A percentile compares a stretch with the other conserved stretches of the same genome.
phyloP scores from a whole-genome alignment of 345 rosid species.

The Citrus unshiu region DNA sequence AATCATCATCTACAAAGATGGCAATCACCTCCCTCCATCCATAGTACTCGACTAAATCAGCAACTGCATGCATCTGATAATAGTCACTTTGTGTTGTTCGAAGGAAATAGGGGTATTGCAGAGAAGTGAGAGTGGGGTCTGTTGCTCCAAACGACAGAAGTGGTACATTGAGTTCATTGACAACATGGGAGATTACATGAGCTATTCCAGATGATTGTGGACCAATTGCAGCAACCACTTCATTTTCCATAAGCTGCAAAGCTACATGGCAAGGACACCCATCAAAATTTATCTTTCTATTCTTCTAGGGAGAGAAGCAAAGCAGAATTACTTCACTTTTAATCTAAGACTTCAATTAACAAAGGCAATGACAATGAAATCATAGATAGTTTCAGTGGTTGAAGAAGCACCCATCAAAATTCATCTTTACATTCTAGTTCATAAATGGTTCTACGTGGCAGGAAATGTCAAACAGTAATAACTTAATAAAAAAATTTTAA shows the following conservation, averaged over 20 bases:
- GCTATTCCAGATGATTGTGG: conserved; percentile 95
- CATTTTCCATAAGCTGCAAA: conserved; percentile 78
- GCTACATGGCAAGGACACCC: conserved; percentile 53
- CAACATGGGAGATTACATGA: conserved; percentile 74
- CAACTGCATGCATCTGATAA: conserved; percentile 84
- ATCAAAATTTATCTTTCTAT: conserved; percentile 21
- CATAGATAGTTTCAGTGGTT: not conserved
- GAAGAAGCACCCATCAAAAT: not conserved
- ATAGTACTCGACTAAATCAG: conserved; percentile 57
- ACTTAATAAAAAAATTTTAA: not conserved
- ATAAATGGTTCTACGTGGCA: not conserved
- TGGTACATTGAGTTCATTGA: conserved; percentile 62
- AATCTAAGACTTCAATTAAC: not conserved
- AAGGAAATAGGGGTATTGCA: conserved; percentile 67
- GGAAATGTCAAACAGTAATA: not conserved
- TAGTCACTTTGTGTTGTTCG: conserved; percentile 58
- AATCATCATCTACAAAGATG: conserved; percentile 85
- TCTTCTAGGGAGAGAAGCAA: not conserved
- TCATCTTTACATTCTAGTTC: not conserved
- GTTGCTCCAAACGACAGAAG: conserved; percentile 73
- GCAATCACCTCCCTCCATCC: conserved; percentile 85
- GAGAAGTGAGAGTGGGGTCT: conserved; percentile 55
- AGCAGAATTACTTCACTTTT: not conserved
- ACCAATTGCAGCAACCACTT: conserved; percentile 71
- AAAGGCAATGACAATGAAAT: not conserved